phyloP scores from a whole-genome alignment of 176 grass and related monocot genomes.

The Rhynchospora pubera region DNA sequence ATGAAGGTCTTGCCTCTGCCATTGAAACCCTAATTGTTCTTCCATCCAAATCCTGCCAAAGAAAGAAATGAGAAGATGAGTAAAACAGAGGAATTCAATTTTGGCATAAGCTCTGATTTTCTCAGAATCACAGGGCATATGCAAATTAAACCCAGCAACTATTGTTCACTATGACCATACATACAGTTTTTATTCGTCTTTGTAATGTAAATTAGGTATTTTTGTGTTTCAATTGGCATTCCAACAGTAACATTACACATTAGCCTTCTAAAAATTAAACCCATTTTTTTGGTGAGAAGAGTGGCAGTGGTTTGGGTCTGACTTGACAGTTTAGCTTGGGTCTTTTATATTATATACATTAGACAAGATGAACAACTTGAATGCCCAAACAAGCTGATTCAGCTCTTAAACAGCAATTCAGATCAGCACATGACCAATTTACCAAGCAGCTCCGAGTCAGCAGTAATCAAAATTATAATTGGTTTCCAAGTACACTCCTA shows the following conservation, averaged over 20 bases:
- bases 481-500: not conserved
- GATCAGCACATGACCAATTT: no score
- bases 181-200: not conserved
- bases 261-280: not conserved
- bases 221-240: not conserved
- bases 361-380: no score
- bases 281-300: not conserved
- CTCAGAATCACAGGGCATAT: no score
- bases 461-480: not conserved
- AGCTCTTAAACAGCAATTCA: no score
- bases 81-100: not conserved
- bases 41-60: slow-evolving; percentile 69
- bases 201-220: not conserved
- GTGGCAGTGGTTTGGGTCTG: no score
- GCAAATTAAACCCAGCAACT: not conserved
- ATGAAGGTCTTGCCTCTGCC: slow-evolving; percentile 64
- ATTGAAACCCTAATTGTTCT: slow-evolving; percentile 74
- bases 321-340: no score
- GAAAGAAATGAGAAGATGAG: slow-evolving; percentile 12
- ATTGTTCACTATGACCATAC: no score
- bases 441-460: no score
- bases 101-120: not conserved
- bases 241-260: not conserved
- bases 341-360: no score
- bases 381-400: no score